Percentiles rank a stretch among this genome's conserved stretches.
phyloP scores from a whole-genome alignment of 345 rosid species.

The Gossypium anomalum region DNA sequence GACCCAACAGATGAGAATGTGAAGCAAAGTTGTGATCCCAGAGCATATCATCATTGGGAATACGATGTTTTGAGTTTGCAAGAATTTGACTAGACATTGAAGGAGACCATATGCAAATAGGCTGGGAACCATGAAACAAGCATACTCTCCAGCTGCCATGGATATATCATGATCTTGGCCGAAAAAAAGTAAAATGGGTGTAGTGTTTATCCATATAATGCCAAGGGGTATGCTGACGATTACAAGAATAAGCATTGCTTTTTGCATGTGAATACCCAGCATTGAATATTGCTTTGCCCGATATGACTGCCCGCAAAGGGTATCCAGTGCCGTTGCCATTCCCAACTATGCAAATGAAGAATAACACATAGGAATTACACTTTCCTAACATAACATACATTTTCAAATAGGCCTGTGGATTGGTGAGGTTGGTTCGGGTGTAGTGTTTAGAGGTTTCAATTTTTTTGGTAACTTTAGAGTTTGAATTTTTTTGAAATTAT shows the following conservation, averaged over 20 bases:
- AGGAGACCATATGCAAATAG: constrained; percentile 67
- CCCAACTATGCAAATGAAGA: constrained; percentile 43
- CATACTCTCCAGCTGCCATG: constrained; percentile 52
- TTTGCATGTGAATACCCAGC: constrained; percentile 69
- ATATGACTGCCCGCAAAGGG: constrained; percentile 79
- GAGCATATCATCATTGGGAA: constrained; percentile 66
- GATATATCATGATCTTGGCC: constrained; percentile 62
- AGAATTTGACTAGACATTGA: constrained; percentile 61
- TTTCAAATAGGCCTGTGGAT: no score
- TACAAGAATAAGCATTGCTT: constrained; percentile 65
- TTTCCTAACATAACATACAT: no score
- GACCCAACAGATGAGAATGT: constrained; percentile 55
- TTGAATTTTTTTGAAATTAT: no score
- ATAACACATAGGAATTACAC: no score
- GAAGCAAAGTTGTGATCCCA: constrained; percentile 50
- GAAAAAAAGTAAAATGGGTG: constrained; percentile 34
- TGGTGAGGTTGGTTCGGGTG: no score
- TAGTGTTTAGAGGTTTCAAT: no score
- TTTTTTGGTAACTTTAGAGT: no score
- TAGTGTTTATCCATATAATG: constrained; percentile 58
- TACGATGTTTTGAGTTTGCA: constrained; percentile 75
- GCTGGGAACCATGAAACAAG: constrained; percentile 64
- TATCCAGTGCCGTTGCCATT: constrained; percentile 77
- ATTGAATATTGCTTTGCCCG: constrained; percentile 68
- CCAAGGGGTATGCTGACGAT: constrained; percentile 65